Conservation (phyloP, 1,284 basidiomycete genomes). For the Fomitopsis schrenkii region DNA sequence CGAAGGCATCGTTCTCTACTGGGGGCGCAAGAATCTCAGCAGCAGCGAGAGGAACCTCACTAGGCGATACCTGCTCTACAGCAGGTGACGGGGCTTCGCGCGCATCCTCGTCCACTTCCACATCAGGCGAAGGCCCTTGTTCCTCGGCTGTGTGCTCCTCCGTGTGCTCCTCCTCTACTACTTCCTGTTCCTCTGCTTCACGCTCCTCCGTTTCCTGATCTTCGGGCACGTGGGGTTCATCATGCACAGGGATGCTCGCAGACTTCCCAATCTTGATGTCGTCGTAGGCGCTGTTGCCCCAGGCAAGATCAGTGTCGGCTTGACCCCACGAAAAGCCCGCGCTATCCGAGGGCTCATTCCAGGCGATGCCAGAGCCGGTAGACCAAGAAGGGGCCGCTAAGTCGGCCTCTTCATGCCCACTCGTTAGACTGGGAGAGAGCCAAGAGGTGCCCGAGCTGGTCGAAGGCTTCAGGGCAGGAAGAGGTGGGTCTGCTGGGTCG, state of each 20-base stretch:
- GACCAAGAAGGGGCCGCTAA: constrained; percentile 52
- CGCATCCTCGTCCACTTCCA: neutral
- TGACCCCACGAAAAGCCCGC: constrained; percentile 27
- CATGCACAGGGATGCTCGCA: neutral
- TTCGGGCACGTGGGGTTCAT: neutral
- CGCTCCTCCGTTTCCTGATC: neutral
- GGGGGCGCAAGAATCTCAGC: constrained; percentile 19
- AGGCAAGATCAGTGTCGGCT: constrained; percentile 23
- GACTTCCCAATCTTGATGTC: constrained; percentile 30
- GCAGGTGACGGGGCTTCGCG: neutral
- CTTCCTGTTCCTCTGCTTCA: constrained; percentile 7
- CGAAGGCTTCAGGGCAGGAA: constrained; percentile 7
- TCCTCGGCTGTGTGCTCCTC: constrained; percentile 2
- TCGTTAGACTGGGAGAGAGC: constrained; percentile 19
- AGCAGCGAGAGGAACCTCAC: constrained; percentile 8
- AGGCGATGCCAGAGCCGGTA: constrained; percentile 37
- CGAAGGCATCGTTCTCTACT: constrained; percentile 51
- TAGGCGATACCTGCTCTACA: neutral
- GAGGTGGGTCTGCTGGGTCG: constrained; percentile 34
- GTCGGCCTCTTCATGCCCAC: constrained; percentile 42
- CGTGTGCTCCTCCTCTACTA: neutral
- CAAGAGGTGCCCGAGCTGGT: constrained; percentile 20
- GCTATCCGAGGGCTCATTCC: constrained; percentile 42
- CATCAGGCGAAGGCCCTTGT: neutral
- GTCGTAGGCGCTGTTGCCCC: constrained; percentile 33